Base-by-base conservation (phyloP, 768 basidiomycete genomes). In the Multifurca ochricompacta region DNA sequence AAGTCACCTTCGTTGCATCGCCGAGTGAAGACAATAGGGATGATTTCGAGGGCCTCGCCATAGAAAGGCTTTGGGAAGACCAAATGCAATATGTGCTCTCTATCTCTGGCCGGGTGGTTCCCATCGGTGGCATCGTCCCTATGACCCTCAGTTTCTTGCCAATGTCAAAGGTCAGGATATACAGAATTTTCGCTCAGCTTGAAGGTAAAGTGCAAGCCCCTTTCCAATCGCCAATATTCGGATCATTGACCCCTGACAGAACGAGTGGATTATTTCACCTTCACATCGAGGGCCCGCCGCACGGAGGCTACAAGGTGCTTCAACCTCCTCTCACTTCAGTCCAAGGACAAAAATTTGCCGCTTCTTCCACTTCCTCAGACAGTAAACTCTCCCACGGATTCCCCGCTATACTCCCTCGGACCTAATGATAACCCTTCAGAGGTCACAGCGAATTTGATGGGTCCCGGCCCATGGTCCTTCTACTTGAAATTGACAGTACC, bases 41-140 rank as follows among this genome's bases (percentile, higher is more conserved):
- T 63, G 91, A 92, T 49, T 76, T 74, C 0, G 82, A 83, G 58
- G 87, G 80, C 59, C 81, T 96, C 50, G 77, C 90, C 44, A 80
- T 97, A 16, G 88, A 95, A 64, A 74, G 91, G 18, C 81, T 86
- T 62, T 99, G 94, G 95, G 93, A 96, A 55, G 77, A 81, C 41
- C 88, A 95, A 65, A 64, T 92, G 62, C 82, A 85, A 51, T 96
- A 94, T 64, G 71, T 85, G 34, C 81, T 96, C 42, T 77, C 82
- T 1, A 70, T 92, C 13, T 77, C 81, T 18, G 85, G 83, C 5
- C 81, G 87, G 55, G 83, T 81, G 54, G 90, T 93, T 68, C 81
- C 85, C 14, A 79, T 98, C 23, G 94, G 92, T 28, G 90, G 92
- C 36, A 74, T 74, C 8, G 74, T 97, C 44, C 91, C 93, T 0